These are phyloP conservation scores for Rhizopus stolonifer DNA, from an alignment of 371 early-diverging fungal genomes.

Conservation along the genomic window DNA sequence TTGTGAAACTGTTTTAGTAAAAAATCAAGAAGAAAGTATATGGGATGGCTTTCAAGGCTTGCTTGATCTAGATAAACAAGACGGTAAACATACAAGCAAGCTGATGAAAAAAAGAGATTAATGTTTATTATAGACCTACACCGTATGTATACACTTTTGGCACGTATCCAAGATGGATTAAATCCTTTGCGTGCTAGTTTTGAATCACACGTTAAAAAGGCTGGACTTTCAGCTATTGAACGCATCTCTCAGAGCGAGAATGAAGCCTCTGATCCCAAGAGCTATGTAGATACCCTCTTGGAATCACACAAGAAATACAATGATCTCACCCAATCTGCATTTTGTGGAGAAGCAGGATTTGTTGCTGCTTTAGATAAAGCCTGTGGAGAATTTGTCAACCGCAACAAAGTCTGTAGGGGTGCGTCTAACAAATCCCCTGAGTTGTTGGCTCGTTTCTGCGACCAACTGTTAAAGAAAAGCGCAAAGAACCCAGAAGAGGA, in stretches of 20 bases:
- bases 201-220: conserved; percentile 79
- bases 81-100: conserved; percentile 40
- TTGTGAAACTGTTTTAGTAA: conserved; percentile 84
- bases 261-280: conserved; percentile 68
- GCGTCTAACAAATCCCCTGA: conserved; percentile 79
- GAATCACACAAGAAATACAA: conserved; percentile 80
- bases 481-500: conserved; percentile 80
- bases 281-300: conserved; percentile 81
- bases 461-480: conserved; percentile 82
- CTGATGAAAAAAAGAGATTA: neutral
- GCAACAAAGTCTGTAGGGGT: conserved; percentile 78
- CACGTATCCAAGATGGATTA: conserved; percentile 80
- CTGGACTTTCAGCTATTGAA: conserved; percentile 83
- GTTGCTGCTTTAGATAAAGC: conserved; percentile 91
- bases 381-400: conserved; percentile 90
- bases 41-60: conserved; percentile 88
- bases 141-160: conserved; percentile 81
- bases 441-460: conserved; percentile 83
- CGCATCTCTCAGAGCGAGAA: conserved; percentile 68
- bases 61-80: conserved; percentile 81
- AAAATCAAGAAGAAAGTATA: conserved; percentile 75
- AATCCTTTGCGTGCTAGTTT: conserved; percentile 79
- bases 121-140: conserved; percentile 59
- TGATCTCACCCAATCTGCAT: conserved; percentile 71
- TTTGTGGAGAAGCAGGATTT: conserved; percentile 87